Evolutionary conservation across 176 grass and related monocot genomes (phyloP).

Genomic region (Typha latifolia): DNA sequence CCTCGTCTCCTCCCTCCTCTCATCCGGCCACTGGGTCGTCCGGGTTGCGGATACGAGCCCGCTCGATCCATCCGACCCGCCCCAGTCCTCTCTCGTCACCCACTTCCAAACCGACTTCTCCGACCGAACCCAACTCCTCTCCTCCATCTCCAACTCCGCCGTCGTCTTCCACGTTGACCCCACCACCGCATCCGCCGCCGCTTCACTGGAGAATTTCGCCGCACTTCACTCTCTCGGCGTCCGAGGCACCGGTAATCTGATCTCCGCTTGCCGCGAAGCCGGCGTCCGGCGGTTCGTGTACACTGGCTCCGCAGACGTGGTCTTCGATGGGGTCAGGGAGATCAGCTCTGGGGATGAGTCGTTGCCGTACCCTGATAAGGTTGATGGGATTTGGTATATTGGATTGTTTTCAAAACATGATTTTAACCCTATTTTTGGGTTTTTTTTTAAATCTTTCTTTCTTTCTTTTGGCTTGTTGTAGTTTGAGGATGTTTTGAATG

Average conservation of each 20-base stretch:
- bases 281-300: constrained; percentile 61
- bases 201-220: constrained; percentile 28
- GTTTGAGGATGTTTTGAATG: constrained; percentile 46
- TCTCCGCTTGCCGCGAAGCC: constrained; percentile 36
- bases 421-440: neutral
- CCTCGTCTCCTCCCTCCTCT: constrained; percentile 46
- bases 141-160: constrained; percentile 28
- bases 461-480: constrained; percentile 9
- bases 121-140: constrained; percentile 20
- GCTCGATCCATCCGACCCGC: neutral
- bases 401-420: neutral
- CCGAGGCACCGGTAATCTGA: constrained; percentile 37
- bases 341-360: constrained; percentile 45
- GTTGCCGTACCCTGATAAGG: constrained; percentile 58
- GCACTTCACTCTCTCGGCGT: constrained; percentile 45
- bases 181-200: constrained; percentile 5
- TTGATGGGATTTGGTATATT: constrained; percentile 6
- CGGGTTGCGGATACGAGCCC: constrained; percentile 45
- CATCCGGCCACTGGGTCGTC: constrained; percentile 43
- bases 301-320: constrained; percentile 54
- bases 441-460: constrained; percentile 9
- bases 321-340: constrained; percentile 33
- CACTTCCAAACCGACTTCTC: constrained; percentile 32
- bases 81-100: constrained; percentile 5
- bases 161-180: constrained; percentile 82